Evolutionary conservation across 768 basidiomycete genomes (phyloP).

Genomic region (Trametes maxima): DNA sequence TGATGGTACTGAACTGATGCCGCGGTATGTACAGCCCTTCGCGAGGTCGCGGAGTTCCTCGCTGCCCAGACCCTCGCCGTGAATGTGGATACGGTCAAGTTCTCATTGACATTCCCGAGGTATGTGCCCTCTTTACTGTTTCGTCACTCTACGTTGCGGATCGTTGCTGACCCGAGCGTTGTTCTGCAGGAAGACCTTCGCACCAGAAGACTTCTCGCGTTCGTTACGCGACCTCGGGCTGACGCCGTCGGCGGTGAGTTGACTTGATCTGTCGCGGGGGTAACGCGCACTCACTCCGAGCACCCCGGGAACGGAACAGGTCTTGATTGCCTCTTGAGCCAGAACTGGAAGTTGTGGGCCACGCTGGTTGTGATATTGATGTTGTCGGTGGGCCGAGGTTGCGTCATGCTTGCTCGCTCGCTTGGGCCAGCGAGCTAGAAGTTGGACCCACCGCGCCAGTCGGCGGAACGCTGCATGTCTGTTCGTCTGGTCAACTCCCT

Average conservation of each 20-base stretch:
- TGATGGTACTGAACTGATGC: neutral
- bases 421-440: neutral
- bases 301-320: constrained; percentile 18
- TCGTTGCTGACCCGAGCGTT: neutral
- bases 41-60: constrained; percentile 85
- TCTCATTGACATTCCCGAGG: constrained; percentile 88
- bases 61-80: constrained; percentile 72
- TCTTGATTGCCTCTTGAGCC: constrained; percentile 30
- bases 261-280: constrained; percentile 1
- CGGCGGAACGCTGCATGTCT: neutral
- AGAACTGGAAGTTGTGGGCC: neutral
- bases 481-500: neutral
- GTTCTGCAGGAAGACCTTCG: constrained; percentile 71
- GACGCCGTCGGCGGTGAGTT: constrained; percentile 81
- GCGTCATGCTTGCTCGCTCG: constrained; percentile 5
- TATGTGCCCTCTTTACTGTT: constrained; percentile 32
- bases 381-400: neutral
- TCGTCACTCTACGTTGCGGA: neutral
- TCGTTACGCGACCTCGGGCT: constrained; percentile 82
- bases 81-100: constrained; percentile 75
- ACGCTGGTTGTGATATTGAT: neutral
- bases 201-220: constrained; percentile 72
- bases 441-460: too few species aligned
- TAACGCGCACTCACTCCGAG: neutral
- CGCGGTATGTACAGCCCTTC: constrained; percentile 54